These are phyloP conservation scores for Acmispon strigosus DNA, from an alignment of 306 rosid species.

Conservation along the genomic window DNA sequence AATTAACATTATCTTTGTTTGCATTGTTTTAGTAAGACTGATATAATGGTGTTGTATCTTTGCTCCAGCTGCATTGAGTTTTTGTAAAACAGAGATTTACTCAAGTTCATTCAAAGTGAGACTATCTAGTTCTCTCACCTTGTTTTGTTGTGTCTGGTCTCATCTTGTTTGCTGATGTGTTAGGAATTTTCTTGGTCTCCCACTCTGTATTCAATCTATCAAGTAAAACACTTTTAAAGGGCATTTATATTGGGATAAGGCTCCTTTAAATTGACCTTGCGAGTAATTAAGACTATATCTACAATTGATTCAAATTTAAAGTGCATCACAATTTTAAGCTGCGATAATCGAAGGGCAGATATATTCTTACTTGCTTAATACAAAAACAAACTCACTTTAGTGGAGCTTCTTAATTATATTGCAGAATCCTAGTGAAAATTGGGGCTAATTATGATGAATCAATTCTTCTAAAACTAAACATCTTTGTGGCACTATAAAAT, in stretches of 20 bases:
- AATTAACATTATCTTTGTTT: neutral
- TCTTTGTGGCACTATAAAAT: neutral
- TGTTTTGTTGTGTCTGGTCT: neutral
- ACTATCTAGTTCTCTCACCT: neutral
- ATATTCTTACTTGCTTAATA: too few relatives aligned
- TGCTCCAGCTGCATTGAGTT: neutral
- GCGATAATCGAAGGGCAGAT: too few relatives aligned
- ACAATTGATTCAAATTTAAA: too few relatives aligned
- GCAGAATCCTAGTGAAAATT: neutral
- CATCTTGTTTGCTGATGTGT: neutral
- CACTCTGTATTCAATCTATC: neutral
- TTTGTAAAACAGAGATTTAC: neutral
- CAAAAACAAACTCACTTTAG: too few relatives aligned
- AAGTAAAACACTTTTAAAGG: neutral
- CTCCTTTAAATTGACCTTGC: too few relatives aligned
- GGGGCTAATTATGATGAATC: neutral
- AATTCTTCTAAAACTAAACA: neutral
- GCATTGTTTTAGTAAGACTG: neutral
- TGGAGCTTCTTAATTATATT: too few relatives aligned
- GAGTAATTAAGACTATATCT: too few relatives aligned
- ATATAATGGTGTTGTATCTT: neutral
- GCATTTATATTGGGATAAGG: neutral
- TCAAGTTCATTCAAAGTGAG: neutral
- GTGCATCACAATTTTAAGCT: too few relatives aligned
- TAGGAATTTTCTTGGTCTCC: neutral